Evolutionary conservation across 176 grass and related monocot species (phyloP).

Genomic region (Oryza coarctata): DNA sequence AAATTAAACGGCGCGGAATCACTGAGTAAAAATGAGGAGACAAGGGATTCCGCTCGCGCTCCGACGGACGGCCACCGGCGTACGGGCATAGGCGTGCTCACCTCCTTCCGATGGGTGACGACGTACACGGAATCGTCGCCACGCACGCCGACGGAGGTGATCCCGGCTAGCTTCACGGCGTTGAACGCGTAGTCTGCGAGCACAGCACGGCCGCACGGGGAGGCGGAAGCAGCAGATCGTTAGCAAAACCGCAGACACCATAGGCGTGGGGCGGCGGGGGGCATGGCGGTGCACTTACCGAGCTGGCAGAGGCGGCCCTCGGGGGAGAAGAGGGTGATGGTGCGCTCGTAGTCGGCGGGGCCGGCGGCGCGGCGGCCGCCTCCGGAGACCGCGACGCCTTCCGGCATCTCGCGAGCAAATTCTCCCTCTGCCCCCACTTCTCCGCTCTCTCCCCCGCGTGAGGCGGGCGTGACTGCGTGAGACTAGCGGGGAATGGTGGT

Average conservation of each 20-base stretch:
- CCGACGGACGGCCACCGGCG: neutral
- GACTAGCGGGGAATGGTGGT: neutral
- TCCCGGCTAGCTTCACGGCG: slow-evolving; percentile 49
- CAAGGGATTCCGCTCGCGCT: neutral
- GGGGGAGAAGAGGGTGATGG: slow-evolving; percentile 59
- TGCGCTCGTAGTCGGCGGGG: slow-evolving; percentile 36
- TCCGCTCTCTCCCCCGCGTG: neutral
- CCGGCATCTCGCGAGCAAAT: neutral
- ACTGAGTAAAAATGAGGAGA: neutral
- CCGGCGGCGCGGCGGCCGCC: neutral
- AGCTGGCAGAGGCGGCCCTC: slow-evolving; percentile 59
- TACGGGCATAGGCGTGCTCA: slow-evolving; percentile 3
- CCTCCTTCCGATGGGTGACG: slow-evolving; percentile 49
- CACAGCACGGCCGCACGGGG: neutral
- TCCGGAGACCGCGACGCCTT: neutral
- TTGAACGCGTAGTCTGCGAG: slow-evolving; percentile 58
- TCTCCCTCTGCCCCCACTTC: neutral
- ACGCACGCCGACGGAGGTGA: slow-evolving; percentile 68
- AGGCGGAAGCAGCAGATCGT: neutral
- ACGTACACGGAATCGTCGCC: slow-evolving; percentile 54
- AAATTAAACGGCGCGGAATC: neutral
- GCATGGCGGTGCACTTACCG: slow-evolving; percentile 35
- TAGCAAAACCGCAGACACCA: neutral
- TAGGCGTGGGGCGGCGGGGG: neutral
- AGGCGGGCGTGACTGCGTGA: neutral